Percentiles rank a stretch among this genome's conserved stretches.
phyloP scores from a whole-genome alignment of 2,329 filamentous ascomycete genomes.

The Pseudonectria buxi region DNA sequence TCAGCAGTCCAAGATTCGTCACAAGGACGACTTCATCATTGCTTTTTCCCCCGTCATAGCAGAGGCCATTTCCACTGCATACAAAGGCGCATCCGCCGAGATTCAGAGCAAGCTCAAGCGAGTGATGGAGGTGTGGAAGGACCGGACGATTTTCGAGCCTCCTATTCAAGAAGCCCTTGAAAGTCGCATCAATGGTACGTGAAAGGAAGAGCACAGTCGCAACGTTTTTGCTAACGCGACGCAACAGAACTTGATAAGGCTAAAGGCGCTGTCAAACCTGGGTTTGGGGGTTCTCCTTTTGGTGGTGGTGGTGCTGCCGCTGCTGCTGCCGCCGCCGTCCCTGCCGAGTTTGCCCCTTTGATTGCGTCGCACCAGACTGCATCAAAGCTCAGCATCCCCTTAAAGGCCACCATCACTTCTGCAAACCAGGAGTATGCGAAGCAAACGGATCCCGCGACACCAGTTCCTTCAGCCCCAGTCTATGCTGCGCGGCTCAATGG shows the following conservation, averaged over 20 bases:
- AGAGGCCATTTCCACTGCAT: constrained; percentile 83
- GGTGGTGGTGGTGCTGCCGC: constrained; percentile 55
- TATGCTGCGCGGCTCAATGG: constrained; percentile 85
- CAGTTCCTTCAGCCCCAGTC: constrained; percentile 75
- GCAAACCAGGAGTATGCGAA: constrained; percentile 82
- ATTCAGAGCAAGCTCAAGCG: constrained; percentile 81
- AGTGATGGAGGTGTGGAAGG: constrained; percentile 91
- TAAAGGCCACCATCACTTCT: constrained; percentile 59
- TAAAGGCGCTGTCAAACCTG: constrained; percentile 44
- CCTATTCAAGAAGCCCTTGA: constrained; percentile 79
- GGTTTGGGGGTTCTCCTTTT: constrained; percentile 48
- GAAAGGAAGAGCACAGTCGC: not conserved
- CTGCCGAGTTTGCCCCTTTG: constrained; percentile 71
- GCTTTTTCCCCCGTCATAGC: constrained; percentile 89
- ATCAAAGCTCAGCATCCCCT: constrained; percentile 62
- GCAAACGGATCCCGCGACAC: constrained; percentile 62
- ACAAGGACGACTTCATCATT: constrained; percentile 85
- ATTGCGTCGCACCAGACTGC: constrained; percentile 66
- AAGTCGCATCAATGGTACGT: constrained; percentile 63
- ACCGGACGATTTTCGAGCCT: constrained; percentile 74
- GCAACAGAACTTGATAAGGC: constrained; percentile 55
- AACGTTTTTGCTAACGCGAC: constrained; percentile 9
- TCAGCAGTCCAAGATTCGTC: constrained; percentile 88
- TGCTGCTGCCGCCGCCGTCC: constrained; percentile 51
- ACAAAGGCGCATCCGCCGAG: constrained; percentile 80